These are phyloP conservation scores for Gamarada debralockiae DNA, from an alignment of 495 filamentous ascomycete species.

Conservation along the genomic window DNA sequence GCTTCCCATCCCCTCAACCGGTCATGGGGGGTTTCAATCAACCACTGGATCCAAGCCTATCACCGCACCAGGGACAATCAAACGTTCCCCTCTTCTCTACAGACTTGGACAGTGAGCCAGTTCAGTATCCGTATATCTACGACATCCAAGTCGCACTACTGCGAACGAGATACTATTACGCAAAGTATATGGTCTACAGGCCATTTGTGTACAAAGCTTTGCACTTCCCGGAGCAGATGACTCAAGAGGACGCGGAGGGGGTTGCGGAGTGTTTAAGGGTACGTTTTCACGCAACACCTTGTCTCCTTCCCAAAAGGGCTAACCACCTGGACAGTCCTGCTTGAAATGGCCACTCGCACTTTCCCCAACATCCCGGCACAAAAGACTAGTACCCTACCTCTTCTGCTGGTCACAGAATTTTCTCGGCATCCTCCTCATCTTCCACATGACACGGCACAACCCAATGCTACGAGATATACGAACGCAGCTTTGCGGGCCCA, in stretches of 20 bases:
- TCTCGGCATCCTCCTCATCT: slow-evolving; percentile 50
- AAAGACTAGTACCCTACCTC: slow-evolving; percentile 50
- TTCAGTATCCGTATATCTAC: slow-evolving; percentile 41
- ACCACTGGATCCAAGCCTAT: slow-evolving; percentile 21
- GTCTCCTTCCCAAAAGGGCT: background rate
- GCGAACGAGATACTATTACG: slow-evolving; percentile 55
- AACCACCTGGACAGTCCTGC: slow-evolving; percentile 26
- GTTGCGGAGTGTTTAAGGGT: slow-evolving; percentile 47
- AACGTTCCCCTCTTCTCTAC: slow-evolving; percentile 38
- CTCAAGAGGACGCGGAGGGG: slow-evolving; percentile 45
- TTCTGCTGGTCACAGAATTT: slow-evolving; percentile 59
- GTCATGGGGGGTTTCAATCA: background rate
- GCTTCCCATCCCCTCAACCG: slow-evolving; percentile 28
- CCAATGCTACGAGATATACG: slow-evolving; percentile 43
- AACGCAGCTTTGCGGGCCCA: slow-evolving; percentile 35
- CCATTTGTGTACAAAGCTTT: slow-evolving; percentile 60
- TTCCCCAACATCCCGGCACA: slow-evolving; percentile 49
- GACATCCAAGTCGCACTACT: slow-evolving; percentile 54
- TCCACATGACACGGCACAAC: slow-evolving; percentile 47
- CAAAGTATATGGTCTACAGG: slow-evolving; percentile 53
- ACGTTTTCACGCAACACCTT: background rate
- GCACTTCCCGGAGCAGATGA: slow-evolving; percentile 50
- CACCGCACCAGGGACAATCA: slow-evolving; percentile 2
- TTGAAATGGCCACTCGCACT: slow-evolving; percentile 55
- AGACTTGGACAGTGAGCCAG: slow-evolving; percentile 40